Evolutionary conservation across 306 rosid species (phyloP).

Genomic region (Hippophae tibetana): DNA sequence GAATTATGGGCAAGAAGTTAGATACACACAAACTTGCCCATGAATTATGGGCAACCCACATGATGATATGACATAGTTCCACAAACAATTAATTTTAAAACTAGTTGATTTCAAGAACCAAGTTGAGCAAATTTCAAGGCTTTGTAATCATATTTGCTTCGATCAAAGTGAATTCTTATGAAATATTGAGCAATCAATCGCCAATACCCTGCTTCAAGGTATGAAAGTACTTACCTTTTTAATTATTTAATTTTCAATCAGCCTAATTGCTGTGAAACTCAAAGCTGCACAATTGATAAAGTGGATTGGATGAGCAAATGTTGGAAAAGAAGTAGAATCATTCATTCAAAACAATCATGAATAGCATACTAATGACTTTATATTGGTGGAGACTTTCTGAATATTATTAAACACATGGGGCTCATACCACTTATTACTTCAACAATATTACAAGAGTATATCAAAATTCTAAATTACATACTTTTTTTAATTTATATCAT

Average conservation of each 20-base stretch:
- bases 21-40: conserved; percentile 21
- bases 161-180: conserved; percentile 14
- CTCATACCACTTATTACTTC: conserved; percentile 3
- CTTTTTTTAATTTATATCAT: too few relatives aligned
- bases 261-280: background rate
- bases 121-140: conserved; percentile 13
- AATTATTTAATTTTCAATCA: background rate
- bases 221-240: background rate
- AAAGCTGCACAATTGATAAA: background rate
- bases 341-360: conserved; percentile 1
- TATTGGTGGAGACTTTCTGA: conserved; percentile 1
- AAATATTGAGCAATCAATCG: background rate
- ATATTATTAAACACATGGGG: conserved; percentile 11
- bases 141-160: conserved; percentile 4
- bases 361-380: conserved; percentile 5
- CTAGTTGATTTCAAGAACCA: conserved; percentile 7
- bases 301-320: conserved; percentile 15
- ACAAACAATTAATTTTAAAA: background rate
- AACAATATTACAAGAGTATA: too few relatives aligned
- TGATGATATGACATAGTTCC: conserved; percentile 23
- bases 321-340: conserved; percentile 11
- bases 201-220: background rate
- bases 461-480: too few relatives aligned
- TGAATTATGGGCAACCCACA: conserved; percentile 23
- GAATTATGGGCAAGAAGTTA: conserved; percentile 18